phyloP scores from a whole-genome alignment of 306 rosid genomes.

The Cucurbita maxima region DNA sequence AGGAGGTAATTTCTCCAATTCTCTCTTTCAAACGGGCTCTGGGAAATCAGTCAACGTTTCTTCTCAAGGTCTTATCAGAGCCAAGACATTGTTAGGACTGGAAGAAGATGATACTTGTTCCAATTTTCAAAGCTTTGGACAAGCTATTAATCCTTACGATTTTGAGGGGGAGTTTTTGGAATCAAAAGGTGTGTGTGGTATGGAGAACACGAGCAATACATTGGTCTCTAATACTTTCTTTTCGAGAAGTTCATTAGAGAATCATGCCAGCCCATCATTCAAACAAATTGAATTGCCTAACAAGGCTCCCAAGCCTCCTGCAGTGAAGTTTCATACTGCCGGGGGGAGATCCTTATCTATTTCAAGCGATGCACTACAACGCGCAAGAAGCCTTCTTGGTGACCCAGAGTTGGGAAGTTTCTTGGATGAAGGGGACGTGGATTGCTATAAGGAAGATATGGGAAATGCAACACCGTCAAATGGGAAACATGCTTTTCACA shows the following conservation, averaged over 20 bases:
- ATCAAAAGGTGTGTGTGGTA: constrained; percentile 11
- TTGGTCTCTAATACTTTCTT: constrained; percentile 5
- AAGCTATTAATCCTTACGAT: background rate
- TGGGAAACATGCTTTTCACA: constrained; percentile 17
- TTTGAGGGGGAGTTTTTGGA: constrained; percentile 5
- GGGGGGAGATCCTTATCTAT: constrained; percentile 81
- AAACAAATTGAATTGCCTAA: constrained; percentile 11
- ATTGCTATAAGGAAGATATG: constrained; percentile 10
- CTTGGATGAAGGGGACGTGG: constrained; percentile 31
- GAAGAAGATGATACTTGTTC: constrained; percentile 18
- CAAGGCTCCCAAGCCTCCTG: constrained; percentile 22
- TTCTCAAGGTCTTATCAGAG: constrained; percentile 43
- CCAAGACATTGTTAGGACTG: constrained; percentile 52
- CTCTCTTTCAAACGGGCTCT: constrained; percentile 64
- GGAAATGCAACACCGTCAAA: background rate
- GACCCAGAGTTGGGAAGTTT: constrained; percentile 67
- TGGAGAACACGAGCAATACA: constrained; percentile 1
- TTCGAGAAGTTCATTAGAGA: constrained; percentile 13
- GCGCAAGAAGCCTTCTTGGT: constrained; percentile 79
- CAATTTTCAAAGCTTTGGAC: constrained; percentile 18
- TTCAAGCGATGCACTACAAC: constrained; percentile 59
- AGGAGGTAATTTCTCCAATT: constrained; percentile 32
- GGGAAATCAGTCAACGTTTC: constrained; percentile 63
- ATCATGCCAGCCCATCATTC: constrained; percentile 13
- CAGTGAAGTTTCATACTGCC: constrained; percentile 65